Conservation (phyloP, 805 yeast genomes). For the Scheffersomyces lignosus region DNA sequence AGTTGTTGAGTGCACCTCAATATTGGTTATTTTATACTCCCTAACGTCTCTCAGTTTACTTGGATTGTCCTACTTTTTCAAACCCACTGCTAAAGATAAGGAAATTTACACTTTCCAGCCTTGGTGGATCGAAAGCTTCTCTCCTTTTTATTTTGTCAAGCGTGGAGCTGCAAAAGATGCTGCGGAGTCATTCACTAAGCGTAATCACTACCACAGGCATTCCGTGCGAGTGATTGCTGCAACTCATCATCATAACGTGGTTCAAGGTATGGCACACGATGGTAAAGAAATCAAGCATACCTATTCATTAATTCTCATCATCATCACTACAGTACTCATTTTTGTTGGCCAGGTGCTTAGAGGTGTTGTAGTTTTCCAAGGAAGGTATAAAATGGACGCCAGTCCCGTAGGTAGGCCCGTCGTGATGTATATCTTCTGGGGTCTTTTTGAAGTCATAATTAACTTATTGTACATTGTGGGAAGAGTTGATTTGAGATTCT, state of each 20-base stretch:
- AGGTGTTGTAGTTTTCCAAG: slow-evolving; percentile 46
- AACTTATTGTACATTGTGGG: slow-evolving; percentile 57
- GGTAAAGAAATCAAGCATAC: slow-evolving; percentile 51
- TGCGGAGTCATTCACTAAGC: slow-evolving; percentile 43
- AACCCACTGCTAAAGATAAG: slow-evolving; percentile 53
- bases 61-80: slow-evolving; percentile 50
- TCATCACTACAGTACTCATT: slow-evolving; percentile 47
- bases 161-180: slow-evolving; percentile 52
- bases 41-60: slow-evolving; percentile 52
- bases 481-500: slow-evolving; percentile 74
- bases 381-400: slow-evolving; percentile 18
- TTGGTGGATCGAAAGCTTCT: slow-evolving; percentile 73
- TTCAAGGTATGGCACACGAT: slow-evolving; percentile 39
- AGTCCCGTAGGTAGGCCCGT: slow-evolving; percentile 40
- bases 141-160: slow-evolving; percentile 57
- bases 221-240: slow-evolving; percentile 65
- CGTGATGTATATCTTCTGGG: slow-evolving; percentile 69
- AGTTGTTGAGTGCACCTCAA: slow-evolving; percentile 29
- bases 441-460: slow-evolving; percentile 61
- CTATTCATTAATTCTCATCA: slow-evolving; percentile 47
- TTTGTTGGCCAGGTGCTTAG: slow-evolving; percentile 53
- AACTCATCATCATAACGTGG: slow-evolving; percentile 40
- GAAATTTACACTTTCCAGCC: slow-evolving; percentile 65
- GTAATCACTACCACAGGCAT: slow-evolving; percentile 48
- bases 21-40: slow-evolving; percentile 44